Evolutionary conservation across 306 rosid genomes (phyloP).

Genomic region (Cyclanthera cordifolia): DNA sequence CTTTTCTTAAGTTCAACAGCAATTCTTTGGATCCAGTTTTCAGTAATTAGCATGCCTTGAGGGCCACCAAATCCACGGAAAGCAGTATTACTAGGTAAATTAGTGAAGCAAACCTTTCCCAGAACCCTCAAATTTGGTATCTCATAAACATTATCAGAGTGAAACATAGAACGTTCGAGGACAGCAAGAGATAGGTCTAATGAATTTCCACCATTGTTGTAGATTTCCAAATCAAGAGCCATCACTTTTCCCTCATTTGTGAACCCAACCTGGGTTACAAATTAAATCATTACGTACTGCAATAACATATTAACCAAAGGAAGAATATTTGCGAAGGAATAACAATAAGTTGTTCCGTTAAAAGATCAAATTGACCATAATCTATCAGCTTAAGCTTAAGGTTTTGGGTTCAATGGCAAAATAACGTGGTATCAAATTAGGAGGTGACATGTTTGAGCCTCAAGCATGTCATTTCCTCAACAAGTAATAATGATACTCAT

Average conservation of each 20-base stretch:
- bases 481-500: background rate
- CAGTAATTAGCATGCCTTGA: constrained; percentile 91
- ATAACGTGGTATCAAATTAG: background rate
- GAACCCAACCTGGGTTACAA: constrained; percentile 60
- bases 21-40: constrained; percentile 87
- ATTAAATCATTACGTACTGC: constrained; percentile 10
- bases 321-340: background rate
- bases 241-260: constrained; percentile 84
- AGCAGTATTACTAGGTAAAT: constrained; percentile 83
- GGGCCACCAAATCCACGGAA: constrained; percentile 99
- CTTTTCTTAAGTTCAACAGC: constrained; percentile 65
- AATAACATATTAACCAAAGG: background rate
- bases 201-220: constrained; percentile 88
- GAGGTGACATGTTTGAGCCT: background rate
- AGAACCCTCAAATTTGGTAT: constrained; percentile 74
- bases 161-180: constrained; percentile 95
- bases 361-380: background rate
- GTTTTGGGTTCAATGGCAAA: background rate
- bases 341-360: background rate
- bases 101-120: constrained; percentile 82
- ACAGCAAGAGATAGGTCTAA: constrained; percentile 72
- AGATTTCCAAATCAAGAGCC: constrained; percentile 74
- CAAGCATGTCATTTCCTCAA: background rate
- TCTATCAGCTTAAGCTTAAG: background rate
- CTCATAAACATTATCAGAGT: constrained; percentile 89